Percentiles rank a stretch among this genome's conserved stretches.
Evolutionary conservation across 768 basidiomycete genomes (phyloP).

Genomic region (Psilocybe sp.): DNA sequence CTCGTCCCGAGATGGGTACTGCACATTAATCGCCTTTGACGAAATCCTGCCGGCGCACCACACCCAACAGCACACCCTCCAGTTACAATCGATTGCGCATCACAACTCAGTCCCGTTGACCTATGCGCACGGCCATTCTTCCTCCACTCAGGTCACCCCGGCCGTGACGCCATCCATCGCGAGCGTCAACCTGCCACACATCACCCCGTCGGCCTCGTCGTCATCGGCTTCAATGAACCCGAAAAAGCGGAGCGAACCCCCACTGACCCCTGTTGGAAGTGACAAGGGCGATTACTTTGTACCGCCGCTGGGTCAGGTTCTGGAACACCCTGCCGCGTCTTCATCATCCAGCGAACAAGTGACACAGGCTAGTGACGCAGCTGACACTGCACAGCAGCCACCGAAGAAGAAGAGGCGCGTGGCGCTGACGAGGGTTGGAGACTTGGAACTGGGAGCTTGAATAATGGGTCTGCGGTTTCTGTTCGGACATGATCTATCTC

Average conservation of each 20-base stretch:
- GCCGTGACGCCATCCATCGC: slow-evolving; percentile 32
- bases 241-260: slow-evolving; percentile 41
- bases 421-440: slow-evolving; percentile 69
- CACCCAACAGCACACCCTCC: slow-evolving; percentile 88
- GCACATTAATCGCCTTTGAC: slow-evolving; percentile 92
- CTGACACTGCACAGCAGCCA: slow-evolving; percentile 42
- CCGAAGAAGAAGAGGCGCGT: slow-evolving; percentile 86
- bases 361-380: slow-evolving; percentile 8
- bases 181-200: slow-evolving; percentile 26
- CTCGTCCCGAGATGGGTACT: slow-evolving; percentile 94
- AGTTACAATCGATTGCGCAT: slow-evolving; percentile 88
- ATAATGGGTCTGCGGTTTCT: background rate
- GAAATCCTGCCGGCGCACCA: slow-evolving; percentile 87
- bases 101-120: slow-evolving; percentile 71
- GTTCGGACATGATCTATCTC: background rate
- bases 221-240: slow-evolving; percentile 17
- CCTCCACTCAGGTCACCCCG: slow-evolving; percentile 32
- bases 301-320: slow-evolving; percentile 38
- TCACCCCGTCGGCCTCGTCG: slow-evolving; percentile 8
- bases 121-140: slow-evolving; percentile 23
- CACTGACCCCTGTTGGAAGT: slow-evolving; percentile 47
- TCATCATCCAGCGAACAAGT: slow-evolving; percentile 1
- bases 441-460: slow-evolving; percentile 32
- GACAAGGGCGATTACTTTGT: no score
- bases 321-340: slow-evolving; percentile 10